Evolutionary conservation across 1,284 basidiomycete genomes (phyloP).

Genomic region (Agaricales sp.): DNA sequence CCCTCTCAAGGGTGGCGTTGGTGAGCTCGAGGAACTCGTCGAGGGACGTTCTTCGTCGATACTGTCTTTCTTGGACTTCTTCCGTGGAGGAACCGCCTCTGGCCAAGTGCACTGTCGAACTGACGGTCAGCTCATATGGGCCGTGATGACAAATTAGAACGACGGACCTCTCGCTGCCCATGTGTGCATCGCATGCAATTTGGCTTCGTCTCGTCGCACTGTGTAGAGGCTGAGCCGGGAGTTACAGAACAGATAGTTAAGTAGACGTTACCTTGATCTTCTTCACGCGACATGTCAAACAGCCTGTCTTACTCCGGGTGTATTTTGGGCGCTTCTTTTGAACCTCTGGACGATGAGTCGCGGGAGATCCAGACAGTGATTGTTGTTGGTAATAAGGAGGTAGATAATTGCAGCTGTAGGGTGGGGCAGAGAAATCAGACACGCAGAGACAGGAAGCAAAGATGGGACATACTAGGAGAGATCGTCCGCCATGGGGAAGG

Average conservation of each 20-base stretch:
- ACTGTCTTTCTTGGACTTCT: slow-evolving; percentile 30
- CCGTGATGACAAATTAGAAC: too few relatives aligned
- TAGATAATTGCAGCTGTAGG: too few relatives aligned
- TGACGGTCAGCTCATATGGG: too few relatives aligned
- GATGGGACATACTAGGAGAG: not conserved
- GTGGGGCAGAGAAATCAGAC: not conserved
- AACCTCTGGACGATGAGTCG: slow-evolving; percentile 33
- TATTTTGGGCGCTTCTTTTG: slow-evolving; percentile 67
- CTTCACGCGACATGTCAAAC: slow-evolving; percentile 74
- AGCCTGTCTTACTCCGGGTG: slow-evolving; percentile 78
- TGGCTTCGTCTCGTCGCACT: slow-evolving; percentile 80
- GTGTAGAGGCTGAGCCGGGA: slow-evolving; percentile 1
- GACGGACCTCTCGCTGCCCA: slow-evolving; percentile 65
- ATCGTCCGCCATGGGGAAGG: not conserved
- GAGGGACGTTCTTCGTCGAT: slow-evolving; percentile 21
- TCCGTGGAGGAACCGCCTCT: slow-evolving; percentile 53
- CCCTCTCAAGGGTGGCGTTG: slow-evolving; percentile 37
- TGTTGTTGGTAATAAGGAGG: too few relatives aligned
- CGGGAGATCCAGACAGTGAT: slow-evolving; percentile 36
- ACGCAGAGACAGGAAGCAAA: too few relatives aligned
- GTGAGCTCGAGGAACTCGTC: slow-evolving; percentile 47
- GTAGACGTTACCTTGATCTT: slow-evolving; percentile 68
- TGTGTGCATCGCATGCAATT: slow-evolving; percentile 71
- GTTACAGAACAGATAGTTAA: slow-evolving; percentile 10
- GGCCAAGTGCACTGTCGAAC: slow-evolving; percentile 71